A percentile compares a stretch with the other conserved stretches of the same genome.
Conservation (phyloP, 225 moss, liverwort and hornwort species). For the Ulota crispa region DNA sequence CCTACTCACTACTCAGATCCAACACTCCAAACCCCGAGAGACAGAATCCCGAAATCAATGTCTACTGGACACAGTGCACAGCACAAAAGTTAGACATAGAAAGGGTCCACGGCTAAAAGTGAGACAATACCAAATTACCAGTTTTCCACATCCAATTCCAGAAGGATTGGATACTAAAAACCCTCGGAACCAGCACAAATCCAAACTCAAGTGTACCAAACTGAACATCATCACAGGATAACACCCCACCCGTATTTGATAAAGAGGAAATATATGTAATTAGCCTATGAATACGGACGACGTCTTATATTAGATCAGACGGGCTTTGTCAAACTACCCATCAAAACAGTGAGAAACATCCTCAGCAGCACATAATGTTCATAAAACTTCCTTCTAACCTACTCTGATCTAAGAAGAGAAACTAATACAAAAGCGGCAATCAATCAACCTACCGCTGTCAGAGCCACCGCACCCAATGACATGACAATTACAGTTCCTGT, state of each 20-base stretch:
- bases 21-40: background rate
- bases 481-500: slow-evolving; percentile 31
- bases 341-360: slow-evolving; percentile 47
- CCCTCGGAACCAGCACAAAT: background rate
- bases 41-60: background rate
- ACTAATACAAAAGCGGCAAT: slow-evolving; percentile 38
- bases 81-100: background rate
- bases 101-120: background rate
- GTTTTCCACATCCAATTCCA: background rate
- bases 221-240: background rate
- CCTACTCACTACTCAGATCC: background rate
- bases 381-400: slow-evolving; percentile 33
- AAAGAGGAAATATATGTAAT: background rate
- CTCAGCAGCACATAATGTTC: slow-evolving; percentile 33
- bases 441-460: slow-evolving; percentile 13
- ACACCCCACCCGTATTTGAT: background rate
- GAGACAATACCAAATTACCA: background rate
- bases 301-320: slow-evolving; percentile 40
- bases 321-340: slow-evolving; percentile 26
- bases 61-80: no score
- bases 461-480: slow-evolving; percentile 28
- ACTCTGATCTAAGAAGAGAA: slow-evolving; percentile 28
- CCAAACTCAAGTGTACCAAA: background rate
- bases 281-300: slow-evolving; percentile 34
- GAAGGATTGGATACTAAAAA: background rate